phyloP scores from a whole-genome alignment of 2,329 filamentous ascomycete species.

The Penicillium polonicum region DNA sequence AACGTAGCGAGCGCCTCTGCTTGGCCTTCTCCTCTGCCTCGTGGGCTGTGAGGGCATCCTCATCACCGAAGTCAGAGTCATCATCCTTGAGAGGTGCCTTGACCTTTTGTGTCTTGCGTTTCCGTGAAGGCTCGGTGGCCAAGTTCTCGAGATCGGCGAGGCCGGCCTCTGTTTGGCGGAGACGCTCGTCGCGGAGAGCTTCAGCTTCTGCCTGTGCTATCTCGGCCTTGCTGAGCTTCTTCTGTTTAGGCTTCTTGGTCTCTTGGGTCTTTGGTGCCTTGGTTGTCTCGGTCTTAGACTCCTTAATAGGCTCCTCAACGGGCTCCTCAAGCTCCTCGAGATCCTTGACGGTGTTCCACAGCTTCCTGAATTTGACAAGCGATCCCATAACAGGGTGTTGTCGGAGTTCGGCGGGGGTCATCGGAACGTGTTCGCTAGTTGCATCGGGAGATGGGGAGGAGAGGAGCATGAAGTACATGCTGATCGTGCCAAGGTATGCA shows the following conservation, averaged over 20 bases:
- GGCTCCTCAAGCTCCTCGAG: slow-evolving; percentile 50
- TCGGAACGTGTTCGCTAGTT: slow-evolving; percentile 54
- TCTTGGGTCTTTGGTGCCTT: slow-evolving; percentile 37
- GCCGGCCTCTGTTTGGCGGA: slow-evolving; percentile 63
- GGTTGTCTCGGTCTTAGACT: slow-evolving; percentile 6
- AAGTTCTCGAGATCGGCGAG: slow-evolving; percentile 70
- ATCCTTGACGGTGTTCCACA: slow-evolving; percentile 74
- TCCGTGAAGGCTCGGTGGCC: slow-evolving; percentile 48
- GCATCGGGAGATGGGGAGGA: slow-evolving; percentile 70
- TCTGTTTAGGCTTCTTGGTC: slow-evolving; percentile 41
- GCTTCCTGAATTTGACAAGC: slow-evolving; percentile 72
- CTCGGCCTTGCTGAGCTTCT: slow-evolving; percentile 50
- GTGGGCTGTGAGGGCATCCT: slow-evolving; percentile 71
- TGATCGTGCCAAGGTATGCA: slow-evolving; percentile 80
- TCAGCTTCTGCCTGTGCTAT: slow-evolving; percentile 56
- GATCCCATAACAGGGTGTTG: slow-evolving; percentile 91
- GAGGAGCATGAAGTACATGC: slow-evolving; percentile 94
- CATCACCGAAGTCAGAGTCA: slow-evolving; percentile 91
- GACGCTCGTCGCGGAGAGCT: slow-evolving; percentile 53
- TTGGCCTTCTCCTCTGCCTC: slow-evolving; percentile 83
- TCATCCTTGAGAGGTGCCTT: slow-evolving; percentile 38
- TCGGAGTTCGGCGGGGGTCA: slow-evolving; percentile 75
- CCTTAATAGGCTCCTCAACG: slow-evolving; percentile 23
- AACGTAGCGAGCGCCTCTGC: slow-evolving; percentile 88
- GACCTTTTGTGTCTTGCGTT: slow-evolving; percentile 42